A percentile compares a stretch with the other conserved stretches of the same genome.
Conservation (phyloP, 768 basidiomycete genomes). For the Piloderma croceum region DNA sequence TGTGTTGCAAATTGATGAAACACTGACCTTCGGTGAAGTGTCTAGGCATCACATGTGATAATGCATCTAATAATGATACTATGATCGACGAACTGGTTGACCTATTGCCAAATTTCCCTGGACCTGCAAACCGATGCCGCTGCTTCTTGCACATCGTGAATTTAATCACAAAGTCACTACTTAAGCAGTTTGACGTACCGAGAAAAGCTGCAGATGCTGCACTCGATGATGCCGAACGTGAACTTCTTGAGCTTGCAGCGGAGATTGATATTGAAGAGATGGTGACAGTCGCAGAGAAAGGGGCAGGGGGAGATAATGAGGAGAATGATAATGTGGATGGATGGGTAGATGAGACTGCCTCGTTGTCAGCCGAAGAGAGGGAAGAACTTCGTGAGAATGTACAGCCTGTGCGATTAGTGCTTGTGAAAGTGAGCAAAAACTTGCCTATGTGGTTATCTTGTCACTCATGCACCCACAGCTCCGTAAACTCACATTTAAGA, state of each 20-base stretch:
- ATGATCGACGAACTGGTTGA: slow-evolving; percentile 27
- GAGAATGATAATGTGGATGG: slow-evolving; percentile 1
- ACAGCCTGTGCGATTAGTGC: slow-evolving; percentile 3
- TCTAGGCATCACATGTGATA: slow-evolving; percentile 31
- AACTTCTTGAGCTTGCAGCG: not conserved
- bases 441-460: not conserved
- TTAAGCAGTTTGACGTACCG: slow-evolving; percentile 29
- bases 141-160: slow-evolving; percentile 40
- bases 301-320: slow-evolving; percentile 1
- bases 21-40: slow-evolving; percentile 19
- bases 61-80: slow-evolving; percentile 32
- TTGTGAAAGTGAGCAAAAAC: slow-evolving; percentile 5
- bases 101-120: slow-evolving; percentile 18
- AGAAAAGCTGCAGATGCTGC: slow-evolving; percentile 5
- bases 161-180: slow-evolving; percentile 28
- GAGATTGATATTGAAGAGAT: not conserved
- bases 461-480: slow-evolving; percentile 11
- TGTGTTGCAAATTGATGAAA: not conserved
- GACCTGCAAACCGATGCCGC: slow-evolving; percentile 15
- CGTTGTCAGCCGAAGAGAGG: slow-evolving; percentile 1
- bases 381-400: slow-evolving; percentile 4
- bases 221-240: not conserved
- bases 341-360: not conserved
- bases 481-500: slow-evolving; percentile 17
- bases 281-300: not conserved